phyloP scores from a whole-genome alignment of 805 yeast genomes.

The Ascoidea rubescens region DNA sequence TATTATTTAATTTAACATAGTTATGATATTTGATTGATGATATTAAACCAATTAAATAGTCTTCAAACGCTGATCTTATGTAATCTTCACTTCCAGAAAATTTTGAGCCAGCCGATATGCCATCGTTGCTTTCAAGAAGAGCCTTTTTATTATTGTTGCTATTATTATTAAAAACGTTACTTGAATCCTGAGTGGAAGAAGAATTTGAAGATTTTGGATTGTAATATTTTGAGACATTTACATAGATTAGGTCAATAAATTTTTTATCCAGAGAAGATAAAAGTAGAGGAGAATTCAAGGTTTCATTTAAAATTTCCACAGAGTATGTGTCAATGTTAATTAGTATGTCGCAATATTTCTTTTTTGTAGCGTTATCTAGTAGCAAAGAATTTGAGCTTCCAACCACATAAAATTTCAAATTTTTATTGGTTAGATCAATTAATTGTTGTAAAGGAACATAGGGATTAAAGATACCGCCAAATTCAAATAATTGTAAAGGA shows the following conservation, averaged over 20 bases:
- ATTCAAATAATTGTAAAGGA: slow-evolving; percentile 75
- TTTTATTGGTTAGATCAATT: slow-evolving; percentile 46
- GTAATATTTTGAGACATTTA: slow-evolving; percentile 23
- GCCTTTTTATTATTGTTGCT: background rate
- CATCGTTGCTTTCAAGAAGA: slow-evolving; percentile 15
- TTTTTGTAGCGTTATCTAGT: slow-evolving; percentile 36
- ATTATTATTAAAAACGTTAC: slow-evolving; percentile 7
- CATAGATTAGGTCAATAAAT: slow-evolving; percentile 50
- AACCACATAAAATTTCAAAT: slow-evolving; percentile 51
- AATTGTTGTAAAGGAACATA: slow-evolving; percentile 90
- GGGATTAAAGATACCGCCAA: slow-evolving; percentile 83
- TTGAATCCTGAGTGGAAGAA: background rate
- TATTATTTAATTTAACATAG: slow-evolving; percentile 29
- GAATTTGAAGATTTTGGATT: slow-evolving; percentile 16
- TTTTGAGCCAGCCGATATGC: slow-evolving; percentile 26
- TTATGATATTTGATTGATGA: slow-evolving; percentile 58
- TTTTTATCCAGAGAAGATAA: slow-evolving; percentile 52
- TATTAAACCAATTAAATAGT: slow-evolving; percentile 66
- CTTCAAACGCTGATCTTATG: slow-evolving; percentile 79
- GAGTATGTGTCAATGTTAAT: slow-evolving; percentile 47
- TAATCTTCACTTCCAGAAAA: slow-evolving; percentile 77
- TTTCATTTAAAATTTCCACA: slow-evolving; percentile 31
- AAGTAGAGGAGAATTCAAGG: slow-evolving; percentile 28
- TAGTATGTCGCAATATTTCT: slow-evolving; percentile 51
- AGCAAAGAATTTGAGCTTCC: slow-evolving; percentile 85